Evolutionary conservation across 2,329 filamentous ascomycete species (phyloP), one percentile per base, ranked within the genome.

Genomic region (Fusarium burgessii): DNA sequence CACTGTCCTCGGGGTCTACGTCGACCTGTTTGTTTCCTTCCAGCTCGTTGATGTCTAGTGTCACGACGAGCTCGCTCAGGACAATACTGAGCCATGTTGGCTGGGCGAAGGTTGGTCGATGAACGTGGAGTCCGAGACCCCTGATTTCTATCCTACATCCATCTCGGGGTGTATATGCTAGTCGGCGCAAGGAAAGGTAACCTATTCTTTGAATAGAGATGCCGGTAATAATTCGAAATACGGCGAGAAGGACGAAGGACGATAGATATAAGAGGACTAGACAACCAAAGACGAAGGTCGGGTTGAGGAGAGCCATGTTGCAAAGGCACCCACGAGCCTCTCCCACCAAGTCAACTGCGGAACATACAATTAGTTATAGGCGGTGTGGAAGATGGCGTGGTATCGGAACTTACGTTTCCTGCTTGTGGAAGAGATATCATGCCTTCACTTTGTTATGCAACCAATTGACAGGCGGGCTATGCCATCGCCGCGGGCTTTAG

Each of bases 71-170:
- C 78, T 98, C 96, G 76, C 90, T 93, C 65, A 99, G 83, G 12
- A 96, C 93, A 54, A 99, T 86, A 79, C 95, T 98, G 75, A 97
- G 85, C 94, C 95, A 98, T 69, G 97, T 98, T 46, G 96, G 96
- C 80, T 98, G 94, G 49, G 95, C 94, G 82, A 99, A 98, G 9
- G 96, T 98, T 15, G 96, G 96, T 7, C 95, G 91, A 82, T 99
- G 96, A 70, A 98, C 82, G 62, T 93, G 92, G 75, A 99, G 86
- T 46, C 96, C 94, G 56, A 99, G 86, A 54, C 95, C 93, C 54
- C 96, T 91, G 61, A 99, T 91, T 80, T 97, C 94, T 80, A 99
- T 90, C 76, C 92, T 92, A 77, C 97, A 85, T 74, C 96, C 96
- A 88, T 97, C 94, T 81, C 88, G 91, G 32, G 94, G 94, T 17